Evolutionary conservation across 192 early-diverging fungal species (phyloP), one percentile per base, ranked within the genome.

Genomic region (Backusella mclennaniae): DNA sequence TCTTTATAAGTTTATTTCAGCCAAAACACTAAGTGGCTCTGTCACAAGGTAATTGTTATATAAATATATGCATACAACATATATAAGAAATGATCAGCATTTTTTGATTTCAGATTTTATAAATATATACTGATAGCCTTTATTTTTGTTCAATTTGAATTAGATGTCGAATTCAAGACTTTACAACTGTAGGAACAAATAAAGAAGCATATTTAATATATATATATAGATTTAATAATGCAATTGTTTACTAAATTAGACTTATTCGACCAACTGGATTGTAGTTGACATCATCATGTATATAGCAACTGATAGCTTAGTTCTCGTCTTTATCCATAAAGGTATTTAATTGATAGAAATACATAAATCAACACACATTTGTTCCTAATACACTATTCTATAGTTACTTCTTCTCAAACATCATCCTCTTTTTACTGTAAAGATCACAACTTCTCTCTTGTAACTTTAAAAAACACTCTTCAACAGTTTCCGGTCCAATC

Each of bases 241-340:
- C 33, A 68, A 68, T 35, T 36, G 67, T 35, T 68, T 35, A 36
- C 33, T 68, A 68, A 36, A 68, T 68, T 35, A 35, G 35, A 19
- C 63, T 75, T 46, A 68, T 63, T 17, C 42, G 21, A 29, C 74
- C 39, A 11, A 36, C n/a, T 81, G 68, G 71, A 66, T 69, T n/a
- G 73, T 81, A 3, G 76, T 81, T 17, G 80, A 81, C 53, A 77
- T 77, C 29, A 59, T 81, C n/a, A 81, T 81, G 80, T 77, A 81
- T 67, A 56, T 77, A 66, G 80, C 74, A 19, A 77, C 75, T 8
- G 56, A 81, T 59, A 67, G 69, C 8, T 29, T 81, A 1, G 67
- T 74, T 23, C 73, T 81, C 3, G 67, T 67, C 19, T 81, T 81
- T 46, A 75, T 77, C 26, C 80, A 81, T 71, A 49, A 44, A 59